phyloP scores from a whole-genome alignment of 345 rosid species.

The Populus pruinosa region DNA sequence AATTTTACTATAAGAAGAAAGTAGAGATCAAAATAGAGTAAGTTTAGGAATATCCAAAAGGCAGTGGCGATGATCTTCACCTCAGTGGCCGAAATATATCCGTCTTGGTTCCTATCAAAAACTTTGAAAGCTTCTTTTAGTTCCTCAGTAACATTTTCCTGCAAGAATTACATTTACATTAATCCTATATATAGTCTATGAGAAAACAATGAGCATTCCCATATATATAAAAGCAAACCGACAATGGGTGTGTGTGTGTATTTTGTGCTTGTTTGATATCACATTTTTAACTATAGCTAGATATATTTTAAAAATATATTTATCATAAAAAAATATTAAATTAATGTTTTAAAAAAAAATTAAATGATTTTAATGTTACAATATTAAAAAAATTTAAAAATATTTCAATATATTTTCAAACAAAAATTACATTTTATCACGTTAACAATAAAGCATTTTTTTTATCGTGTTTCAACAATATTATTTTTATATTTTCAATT shows the following conservation, averaged over 20 bases:
- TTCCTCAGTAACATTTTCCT: constrained; percentile 53
- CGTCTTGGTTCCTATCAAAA: constrained; percentile 63
- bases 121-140: constrained; percentile 64
- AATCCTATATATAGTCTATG: neutral
- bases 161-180: neutral
- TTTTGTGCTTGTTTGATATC: too few species aligned
- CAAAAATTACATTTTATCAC: too few species aligned
- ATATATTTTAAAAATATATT: too few species aligned
- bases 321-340: too few species aligned
- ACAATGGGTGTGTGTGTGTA: too few species aligned
- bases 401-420: too few species aligned
- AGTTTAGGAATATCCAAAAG: neutral
- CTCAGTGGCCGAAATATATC: constrained; percentile 56
- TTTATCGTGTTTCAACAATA: too few species aligned
- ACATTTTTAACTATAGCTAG: too few species aligned
- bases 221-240: neutral
- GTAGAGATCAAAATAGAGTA: neutral
- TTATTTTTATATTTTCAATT: neutral
- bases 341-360: too few species aligned
- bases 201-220: neutral
- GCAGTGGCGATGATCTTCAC: constrained; percentile 14
- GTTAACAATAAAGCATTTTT: too few species aligned
- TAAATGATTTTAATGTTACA: too few species aligned
- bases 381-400: too few species aligned
- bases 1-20: neutral